Evolutionary conservation across 2,329 filamentous ascomycete genomes (phyloP).

Genomic region (Trichoderma afroharzianum): DNA sequence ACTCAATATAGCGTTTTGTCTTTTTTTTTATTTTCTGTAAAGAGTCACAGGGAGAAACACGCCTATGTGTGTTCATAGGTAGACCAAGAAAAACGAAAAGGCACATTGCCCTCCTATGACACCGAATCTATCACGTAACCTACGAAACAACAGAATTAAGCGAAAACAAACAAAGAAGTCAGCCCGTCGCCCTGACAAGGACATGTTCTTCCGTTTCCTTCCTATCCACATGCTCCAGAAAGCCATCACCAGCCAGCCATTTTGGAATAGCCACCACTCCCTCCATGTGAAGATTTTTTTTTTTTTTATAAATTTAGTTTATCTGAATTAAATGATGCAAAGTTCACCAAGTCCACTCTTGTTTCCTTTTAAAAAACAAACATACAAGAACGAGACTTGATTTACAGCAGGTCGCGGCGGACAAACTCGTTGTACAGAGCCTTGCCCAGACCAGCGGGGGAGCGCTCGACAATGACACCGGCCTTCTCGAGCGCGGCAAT

Average conservation of each 20-base stretch:
- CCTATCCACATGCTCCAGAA: slow-evolving; percentile 14
- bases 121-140: slow-evolving; percentile 34
- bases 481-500: slow-evolving; percentile 90
- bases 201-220: slow-evolving; percentile 9
- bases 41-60: neutral
- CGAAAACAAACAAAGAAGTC: slow-evolving; percentile 21
- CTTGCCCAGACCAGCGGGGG: slow-evolving; percentile 88
- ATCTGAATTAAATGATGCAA: neutral
- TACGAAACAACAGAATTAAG: slow-evolving; percentile 28
- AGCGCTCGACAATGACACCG: slow-evolving; percentile 94
- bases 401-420: slow-evolving; percentile 88
- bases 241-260: neutral
- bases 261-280: slow-evolving; percentile 1
- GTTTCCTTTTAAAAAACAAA: neutral
- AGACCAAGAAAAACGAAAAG: neutral
- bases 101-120: neutral
- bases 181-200: slow-evolving; percentile 21
- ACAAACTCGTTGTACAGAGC: slow-evolving; percentile 93
- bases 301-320: neutral
- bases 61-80: neutral
- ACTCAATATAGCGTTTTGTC: slow-evolving; percentile 7
- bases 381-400: neutral
- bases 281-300: slow-evolving; percentile 5
- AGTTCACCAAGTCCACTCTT: neutral
- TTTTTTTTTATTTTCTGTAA: neutral